Conservation (phyloP, 106 monocot genomes). For the Acanthochlamys bracteata region DNA sequence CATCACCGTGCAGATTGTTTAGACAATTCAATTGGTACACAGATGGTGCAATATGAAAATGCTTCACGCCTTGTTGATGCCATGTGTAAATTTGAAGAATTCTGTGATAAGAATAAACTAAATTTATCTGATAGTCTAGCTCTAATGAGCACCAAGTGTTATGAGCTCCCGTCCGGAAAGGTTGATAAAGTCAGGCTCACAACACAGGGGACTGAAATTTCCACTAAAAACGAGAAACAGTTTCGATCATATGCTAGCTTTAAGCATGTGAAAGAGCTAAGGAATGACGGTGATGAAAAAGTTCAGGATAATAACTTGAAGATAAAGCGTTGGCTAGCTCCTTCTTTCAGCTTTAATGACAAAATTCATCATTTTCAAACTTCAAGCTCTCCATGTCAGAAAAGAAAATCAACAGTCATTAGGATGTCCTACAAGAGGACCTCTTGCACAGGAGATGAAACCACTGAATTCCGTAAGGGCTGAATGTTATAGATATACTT, state of each 20-base stretch:
- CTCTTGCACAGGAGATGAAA: constrained; percentile 66
- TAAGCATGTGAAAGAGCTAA: constrained; percentile 22
- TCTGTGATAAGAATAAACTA: constrained; percentile 20
- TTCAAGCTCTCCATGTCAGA: constrained; percentile 22
- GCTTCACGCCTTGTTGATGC: constrained; percentile 27
- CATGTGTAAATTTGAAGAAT: constrained; percentile 29
- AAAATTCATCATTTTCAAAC: constrained; percentile 32
- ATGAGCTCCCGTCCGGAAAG: constrained; percentile 27
- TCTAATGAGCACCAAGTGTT: not conserved
- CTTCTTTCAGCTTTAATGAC: constrained; percentile 81
- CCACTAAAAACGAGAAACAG: constrained; percentile 7
- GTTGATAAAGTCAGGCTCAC: constrained; percentile 17
- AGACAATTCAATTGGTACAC: constrained; percentile 29
- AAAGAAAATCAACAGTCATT: constrained; percentile 57
- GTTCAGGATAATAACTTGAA: constrained; percentile 11
- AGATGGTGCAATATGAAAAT: constrained; percentile 30
- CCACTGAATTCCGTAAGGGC: constrained; percentile 16
- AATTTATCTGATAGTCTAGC: constrained; percentile 19
- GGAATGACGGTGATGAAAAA: constrained; percentile 18
- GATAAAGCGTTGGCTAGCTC: constrained; percentile 21
- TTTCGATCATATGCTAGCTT: constrained; percentile 26
- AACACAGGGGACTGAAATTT: constrained; percentile 10
- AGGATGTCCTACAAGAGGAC: constrained; percentile 70
- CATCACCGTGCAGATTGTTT: not conserved
- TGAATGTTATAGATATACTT: too few species aligned